Evolutionary conservation across 2,329 filamentous ascomycete species (phyloP).

Genomic region (Ceratocystis cacaofunesta): DNA sequence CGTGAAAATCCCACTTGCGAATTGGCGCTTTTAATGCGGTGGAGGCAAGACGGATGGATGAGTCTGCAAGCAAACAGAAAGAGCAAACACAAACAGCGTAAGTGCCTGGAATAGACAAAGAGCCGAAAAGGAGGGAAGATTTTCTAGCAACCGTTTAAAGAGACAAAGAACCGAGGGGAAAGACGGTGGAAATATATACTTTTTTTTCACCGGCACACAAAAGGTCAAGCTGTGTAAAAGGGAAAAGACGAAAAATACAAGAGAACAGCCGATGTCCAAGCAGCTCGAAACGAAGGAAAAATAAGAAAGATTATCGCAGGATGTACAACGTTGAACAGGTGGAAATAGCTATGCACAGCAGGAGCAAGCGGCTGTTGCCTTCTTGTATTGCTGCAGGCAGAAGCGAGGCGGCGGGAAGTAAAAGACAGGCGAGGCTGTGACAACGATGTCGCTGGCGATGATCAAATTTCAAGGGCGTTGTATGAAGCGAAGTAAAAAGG

Average conservation of each 20-base stretch:
- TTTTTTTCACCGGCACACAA: not conserved
- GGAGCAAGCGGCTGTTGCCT: not conserved
- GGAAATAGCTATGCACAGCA: not conserved
- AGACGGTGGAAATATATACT: not conserved
- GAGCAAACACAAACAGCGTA: conserved; percentile 10
- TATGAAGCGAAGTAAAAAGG: not conserved
- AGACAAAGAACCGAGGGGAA: not conserved
- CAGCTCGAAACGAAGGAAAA: not conserved
- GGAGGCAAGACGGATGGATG: not conserved
- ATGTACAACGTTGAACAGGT: not conserved
- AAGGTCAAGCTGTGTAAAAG: no score
- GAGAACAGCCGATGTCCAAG: not conserved
- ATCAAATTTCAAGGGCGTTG: not conserved
- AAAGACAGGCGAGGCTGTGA: not conserved
- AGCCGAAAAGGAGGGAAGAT: not conserved
- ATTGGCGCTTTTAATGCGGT: conserved; percentile 5
- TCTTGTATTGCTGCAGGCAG: not conserved
- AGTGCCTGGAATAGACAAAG: conserved; percentile 12
- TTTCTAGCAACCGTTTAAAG: not conserved
- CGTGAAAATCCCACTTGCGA: not conserved
- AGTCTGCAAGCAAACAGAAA: conserved; percentile 11
- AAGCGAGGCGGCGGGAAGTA: not conserved
- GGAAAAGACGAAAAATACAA: not conserved
- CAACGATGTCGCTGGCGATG: not conserved
- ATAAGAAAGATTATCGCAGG: not conserved